These are phyloP conservation scores for Isabelozyma heimii DNA, from an alignment of 805 yeast genomes.

Conservation along the genomic window DNA sequence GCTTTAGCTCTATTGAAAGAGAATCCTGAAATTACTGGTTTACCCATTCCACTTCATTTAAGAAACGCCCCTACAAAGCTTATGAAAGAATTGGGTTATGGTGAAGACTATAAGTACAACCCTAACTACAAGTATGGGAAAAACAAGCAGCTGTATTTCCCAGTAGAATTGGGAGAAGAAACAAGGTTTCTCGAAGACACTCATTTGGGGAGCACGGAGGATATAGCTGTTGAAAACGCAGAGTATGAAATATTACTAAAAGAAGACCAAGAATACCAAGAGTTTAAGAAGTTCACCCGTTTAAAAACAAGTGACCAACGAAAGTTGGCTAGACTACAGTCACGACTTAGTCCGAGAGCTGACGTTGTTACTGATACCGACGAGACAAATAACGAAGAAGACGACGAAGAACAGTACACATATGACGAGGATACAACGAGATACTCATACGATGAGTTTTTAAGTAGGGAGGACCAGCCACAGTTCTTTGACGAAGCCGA, in stretches of 20 bases:
- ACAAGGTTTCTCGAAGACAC: conserved; percentile 49
- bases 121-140: conserved; percentile 74
- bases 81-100: conserved; percentile 87
- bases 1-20: conserved; percentile 58
- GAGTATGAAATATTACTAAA: conserved; percentile 9
- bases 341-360: conserved; percentile 2
- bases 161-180: conserved; percentile 47
- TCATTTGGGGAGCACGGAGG: conserved; percentile 48
- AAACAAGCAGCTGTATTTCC: conserved; percentile 75
- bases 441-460: conserved; percentile 28
- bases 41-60: conserved; percentile 75
- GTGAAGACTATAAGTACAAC: conserved; percentile 82
- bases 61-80: conserved; percentile 92
- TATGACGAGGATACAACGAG: background rate
- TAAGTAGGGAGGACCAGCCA: conserved; percentile 37
- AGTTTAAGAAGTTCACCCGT: conserved; percentile 11
- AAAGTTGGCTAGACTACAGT: background rate
- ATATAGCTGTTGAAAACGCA: conserved; percentile 12
- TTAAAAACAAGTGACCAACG: background rate
- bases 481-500: conserved; percentile 35
- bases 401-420: background rate
- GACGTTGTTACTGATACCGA: background rate
- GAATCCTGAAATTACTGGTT: conserved; percentile 57
- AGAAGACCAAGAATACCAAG: conserved; percentile 16
- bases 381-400: background rate